Evolutionary conservation across 2,329 filamentous ascomycete genomes (phyloP).

Genomic region (Cercospora janseana): DNA sequence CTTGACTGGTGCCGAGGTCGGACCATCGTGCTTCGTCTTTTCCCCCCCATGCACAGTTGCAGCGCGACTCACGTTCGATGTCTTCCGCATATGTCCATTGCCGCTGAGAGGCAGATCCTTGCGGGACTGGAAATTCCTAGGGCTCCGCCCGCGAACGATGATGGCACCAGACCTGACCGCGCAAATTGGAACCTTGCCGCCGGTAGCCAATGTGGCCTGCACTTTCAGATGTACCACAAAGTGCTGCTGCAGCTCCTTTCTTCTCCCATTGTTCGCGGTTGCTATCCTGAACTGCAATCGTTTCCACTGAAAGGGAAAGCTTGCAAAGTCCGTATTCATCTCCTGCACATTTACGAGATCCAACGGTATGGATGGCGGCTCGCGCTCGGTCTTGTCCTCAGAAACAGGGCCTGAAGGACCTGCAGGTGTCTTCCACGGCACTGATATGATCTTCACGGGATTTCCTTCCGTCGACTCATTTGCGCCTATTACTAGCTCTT

Average conservation of each 20-base stretch:
- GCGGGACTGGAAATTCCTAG: slow-evolving; percentile 88
- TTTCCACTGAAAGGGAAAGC: slow-evolving; percentile 92
- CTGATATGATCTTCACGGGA: slow-evolving; percentile 87
- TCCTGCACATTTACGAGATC: slow-evolving; percentile 65
- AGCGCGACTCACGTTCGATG: slow-evolving; percentile 29
- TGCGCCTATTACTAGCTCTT: slow-evolving; percentile 85
- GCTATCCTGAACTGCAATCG: slow-evolving; percentile 90
- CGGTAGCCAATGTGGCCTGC: slow-evolving; percentile 76
- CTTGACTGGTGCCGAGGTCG: slow-evolving; percentile 35
- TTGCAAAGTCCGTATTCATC: slow-evolving; percentile 77
- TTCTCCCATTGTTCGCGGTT: slow-evolving; percentile 90
- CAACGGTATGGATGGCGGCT: slow-evolving; percentile 78
- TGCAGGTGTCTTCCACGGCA: slow-evolving; percentile 94
- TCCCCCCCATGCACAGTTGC: slow-evolving; percentile 32
- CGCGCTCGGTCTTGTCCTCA: slow-evolving; percentile 72
- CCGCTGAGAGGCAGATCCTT: slow-evolving; percentile 88
- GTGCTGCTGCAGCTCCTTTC: slow-evolving; percentile 94
- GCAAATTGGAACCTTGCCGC: slow-evolving; percentile 75
- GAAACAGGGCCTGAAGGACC: slow-evolving; percentile 61
- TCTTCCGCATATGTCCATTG: slow-evolving; percentile 72
- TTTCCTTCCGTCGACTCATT: slow-evolving; percentile 95
- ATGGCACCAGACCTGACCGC: slow-evolving; percentile 87
- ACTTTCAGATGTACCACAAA: slow-evolving; percentile 89
- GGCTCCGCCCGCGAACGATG: slow-evolving; percentile 88
- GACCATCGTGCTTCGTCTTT: slow-evolving; percentile 30